Evolutionary conservation across 192 early-diverging fungal species (phyloP), one percentile per base, ranked within the genome.

Genomic region (Backusella parvicylindrica): DNA sequence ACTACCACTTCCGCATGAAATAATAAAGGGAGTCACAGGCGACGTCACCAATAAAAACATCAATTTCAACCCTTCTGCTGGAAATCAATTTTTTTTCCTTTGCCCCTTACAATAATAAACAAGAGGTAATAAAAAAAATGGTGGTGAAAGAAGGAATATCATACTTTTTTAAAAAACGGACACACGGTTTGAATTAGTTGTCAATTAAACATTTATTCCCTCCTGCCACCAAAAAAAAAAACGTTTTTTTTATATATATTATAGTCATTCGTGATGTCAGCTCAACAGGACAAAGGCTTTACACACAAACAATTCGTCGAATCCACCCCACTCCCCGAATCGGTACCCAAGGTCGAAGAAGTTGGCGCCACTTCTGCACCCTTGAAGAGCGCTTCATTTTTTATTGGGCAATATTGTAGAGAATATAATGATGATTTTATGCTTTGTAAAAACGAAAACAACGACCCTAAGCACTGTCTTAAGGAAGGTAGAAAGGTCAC

Each of bases 371-470:
- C 96, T 28, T 95, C 95, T 15, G 96, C 96, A 21, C 95, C 96
- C 15, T 84, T 99, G 38, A 93, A 94, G 81, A 96, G 96, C 26
- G 95, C 95, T 68, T 87, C 96, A n/a, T 98, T 93, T 81, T 94
- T 93, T 80, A 92, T 98, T 78, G 95, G 93, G 35, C 79, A 86
- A 40, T 88, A 89, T 80, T 99, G 97, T 92, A 92, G 94, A 77
- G 92, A 93, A 60, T 97, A 93, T 87, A 94, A 91, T 77, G 95
- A 97, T 75, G 97, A 99, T 80, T 99, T 94, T 78, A 95, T 99
- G 93, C 87, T 95, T 41, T 99, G 97, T 89, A 99, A 98, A 86
- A 88, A 90, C 77, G 95, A 97, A 74, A 92, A 87, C 81, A 89
- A 90, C 68, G 92, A 98, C 77, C 97, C 97, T 8, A 81, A 88